Evolutionary conservation across 139 green algal species (phyloP), one percentile per base, ranked within the genome.

Genomic region (Chlamydomonas schloesseri): DNA sequence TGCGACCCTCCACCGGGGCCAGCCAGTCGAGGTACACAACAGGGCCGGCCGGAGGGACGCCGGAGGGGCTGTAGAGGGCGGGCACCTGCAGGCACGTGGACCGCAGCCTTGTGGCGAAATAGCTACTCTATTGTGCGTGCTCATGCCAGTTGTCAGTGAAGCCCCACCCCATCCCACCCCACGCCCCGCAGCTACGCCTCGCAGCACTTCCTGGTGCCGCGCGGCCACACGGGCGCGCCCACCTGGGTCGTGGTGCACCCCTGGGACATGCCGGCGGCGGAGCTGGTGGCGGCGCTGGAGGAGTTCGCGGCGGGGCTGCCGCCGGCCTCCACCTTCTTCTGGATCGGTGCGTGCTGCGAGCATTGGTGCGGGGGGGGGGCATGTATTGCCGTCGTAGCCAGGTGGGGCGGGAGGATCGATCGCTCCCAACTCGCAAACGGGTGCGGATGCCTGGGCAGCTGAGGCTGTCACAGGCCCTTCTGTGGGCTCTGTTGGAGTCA

Each of bases 121-220:
- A n/a, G n/a, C n/a, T n/a, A n/a, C n/a, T n/a, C n/a, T n/a, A n/a
- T n/a, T n/a, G n/a, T n/a, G n/a, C n/a, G n/a, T n/a, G n/a, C n/a
- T n/a, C n/a, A n/a, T n/a, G n/a, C n/a, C n/a, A n/a, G n/a, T n/a
- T n/a, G n/a, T n/a, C n/a, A n/a, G n/a, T n/a, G n/a, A n/a, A n/a
- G n/a, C n/a, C n/a, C n/a, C n/a, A n/a, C n/a, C n/a, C n/a, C n/a
- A n/a, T n/a, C n/a, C n/a, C n/a, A n/a, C n/a, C n/a, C n/a, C 13
- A 5, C 33, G 2, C 29, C 62, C 60, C 60, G 60, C 76, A 83
- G 76, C 76, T 83, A 83, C 58, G 76, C 76, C 60, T 83, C 76
- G 3, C 76, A 83, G 36, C 76, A 33, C 17, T 47, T 73, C 60
- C 76, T 83, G 60, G 76, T 83, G 9, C 76, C 76, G 28, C 76